Conservation (phyloP, 176 grass and related monocot species). For the Ensete ventricosum region DNA sequence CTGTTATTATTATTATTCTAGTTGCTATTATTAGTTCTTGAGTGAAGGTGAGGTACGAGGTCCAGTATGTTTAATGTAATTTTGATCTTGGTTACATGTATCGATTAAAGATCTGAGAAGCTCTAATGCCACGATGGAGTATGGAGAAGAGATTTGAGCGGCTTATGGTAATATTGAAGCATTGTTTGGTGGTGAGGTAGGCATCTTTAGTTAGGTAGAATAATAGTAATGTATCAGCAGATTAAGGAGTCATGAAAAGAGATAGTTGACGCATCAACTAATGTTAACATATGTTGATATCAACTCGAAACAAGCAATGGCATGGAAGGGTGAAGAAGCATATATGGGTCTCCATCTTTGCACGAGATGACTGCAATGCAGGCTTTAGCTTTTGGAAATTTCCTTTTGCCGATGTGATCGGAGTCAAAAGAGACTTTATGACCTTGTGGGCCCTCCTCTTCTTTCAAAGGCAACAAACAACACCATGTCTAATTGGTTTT, state of each 20-base stretch:
- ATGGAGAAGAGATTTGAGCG: background rate
- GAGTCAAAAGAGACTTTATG: conserved; percentile 5
- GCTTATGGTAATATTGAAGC: too few species aligned
- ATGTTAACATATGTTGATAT: too few species aligned
- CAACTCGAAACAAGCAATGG: too few species aligned
- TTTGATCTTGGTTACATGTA: background rate
- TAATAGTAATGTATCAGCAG: too few species aligned
- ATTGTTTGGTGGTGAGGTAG: too few species aligned
- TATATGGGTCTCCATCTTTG: background rate
- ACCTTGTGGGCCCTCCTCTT: background rate
- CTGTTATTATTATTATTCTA: too few species aligned
- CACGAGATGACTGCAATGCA: background rate
- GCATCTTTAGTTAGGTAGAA: conserved; percentile 18
- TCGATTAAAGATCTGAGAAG: background rate
- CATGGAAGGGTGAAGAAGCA: too few species aligned
- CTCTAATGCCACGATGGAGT: background rate
- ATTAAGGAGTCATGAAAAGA: too few species aligned
- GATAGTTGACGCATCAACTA: too few species aligned
- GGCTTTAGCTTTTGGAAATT: background rate
- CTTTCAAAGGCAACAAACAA: background rate
- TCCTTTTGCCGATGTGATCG: background rate
- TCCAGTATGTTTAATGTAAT: background rate
- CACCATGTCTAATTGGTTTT: too few species aligned
- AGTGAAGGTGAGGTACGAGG: background rate
- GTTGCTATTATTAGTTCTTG: too few species aligned